These are phyloP conservation scores for Papiliotrema laurentii DNA, from an alignment of 1,284 basidiomycete species.

Conservation along the genomic window DNA sequence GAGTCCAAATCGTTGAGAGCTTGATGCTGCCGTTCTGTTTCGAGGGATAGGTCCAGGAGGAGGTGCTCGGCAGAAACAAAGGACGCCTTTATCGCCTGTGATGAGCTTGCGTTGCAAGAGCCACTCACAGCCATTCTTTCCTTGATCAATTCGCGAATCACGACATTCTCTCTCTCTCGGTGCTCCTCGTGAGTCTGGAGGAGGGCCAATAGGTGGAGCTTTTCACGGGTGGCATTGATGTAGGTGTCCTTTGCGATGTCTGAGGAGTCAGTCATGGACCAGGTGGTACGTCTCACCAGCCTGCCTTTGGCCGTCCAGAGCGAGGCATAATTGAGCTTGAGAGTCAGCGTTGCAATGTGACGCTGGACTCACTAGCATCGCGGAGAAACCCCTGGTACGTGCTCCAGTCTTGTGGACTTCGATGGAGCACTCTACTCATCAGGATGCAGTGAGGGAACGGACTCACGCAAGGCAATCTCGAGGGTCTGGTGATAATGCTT, in stretches of 20 bases:
- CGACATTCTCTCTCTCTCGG: not conserved
- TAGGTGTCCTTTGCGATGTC: conserved; percentile 28
- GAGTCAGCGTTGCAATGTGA: not conserved
- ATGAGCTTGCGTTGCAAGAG: not conserved
- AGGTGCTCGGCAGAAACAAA: not conserved
- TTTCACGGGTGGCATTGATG: conserved; percentile 29
- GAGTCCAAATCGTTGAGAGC: not conserved
- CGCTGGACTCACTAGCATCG: conserved; percentile 33
- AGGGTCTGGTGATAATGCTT: too few relatives aligned
- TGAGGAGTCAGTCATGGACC: conserved; percentile 5
- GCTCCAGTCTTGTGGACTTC: conserved; percentile 47
- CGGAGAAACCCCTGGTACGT: conserved; percentile 44
- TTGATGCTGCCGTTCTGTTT: not conserved
- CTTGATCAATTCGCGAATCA: not conserved
- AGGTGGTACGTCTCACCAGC: conserved; percentile 15
- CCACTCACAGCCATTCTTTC: not conserved
- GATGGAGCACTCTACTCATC: conserved; percentile 35
- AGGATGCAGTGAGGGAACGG: not conserved
- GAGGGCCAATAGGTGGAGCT: conserved; percentile 24
- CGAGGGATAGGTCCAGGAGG: not conserved
- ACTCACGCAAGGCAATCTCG: conserved; percentile 27
- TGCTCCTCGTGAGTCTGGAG: conserved; percentile 7
- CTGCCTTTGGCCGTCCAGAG: conserved; percentile 23
- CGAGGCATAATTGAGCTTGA: conserved; percentile 39
- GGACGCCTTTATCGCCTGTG: not conserved